These are phyloP conservation scores for Osmozyma mogii DNA, from an alignment of 805 yeast species.

Conservation along the genomic window DNA sequence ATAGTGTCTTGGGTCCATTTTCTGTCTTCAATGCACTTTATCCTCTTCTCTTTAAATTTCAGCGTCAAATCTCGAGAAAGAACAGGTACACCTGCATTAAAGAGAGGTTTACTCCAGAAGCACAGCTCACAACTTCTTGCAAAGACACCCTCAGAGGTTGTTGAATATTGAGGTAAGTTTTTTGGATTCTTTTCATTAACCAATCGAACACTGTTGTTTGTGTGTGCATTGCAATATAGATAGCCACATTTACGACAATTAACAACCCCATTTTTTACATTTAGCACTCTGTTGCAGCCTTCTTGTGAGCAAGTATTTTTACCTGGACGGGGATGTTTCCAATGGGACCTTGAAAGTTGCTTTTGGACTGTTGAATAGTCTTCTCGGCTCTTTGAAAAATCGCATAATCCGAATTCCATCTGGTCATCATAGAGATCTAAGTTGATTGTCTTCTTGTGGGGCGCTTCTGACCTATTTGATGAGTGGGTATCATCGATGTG, in stretches of 20 bases:
- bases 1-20: slow-evolving; percentile 48
- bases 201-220: slow-evolving; percentile 46
- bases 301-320: slow-evolving; percentile 32
- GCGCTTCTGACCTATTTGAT: slow-evolving; percentile 36
- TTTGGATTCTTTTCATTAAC: slow-evolving; percentile 40
- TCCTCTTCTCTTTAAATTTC: slow-evolving; percentile 36
- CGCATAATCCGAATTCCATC: slow-evolving; percentile 27
- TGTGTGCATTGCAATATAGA: slow-evolving; percentile 60
- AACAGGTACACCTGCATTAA: slow-evolving; percentile 36
- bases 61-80: slow-evolving; percentile 36
- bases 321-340: slow-evolving; percentile 42
- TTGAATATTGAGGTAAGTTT: slow-evolving; percentile 26
- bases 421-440: slow-evolving; percentile 44
- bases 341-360: slow-evolving; percentile 43
- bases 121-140: slow-evolving; percentile 69
- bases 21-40: slow-evolving; percentile 35
- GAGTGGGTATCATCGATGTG: slow-evolving; percentile 70
- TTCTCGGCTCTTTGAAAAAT: slow-evolving; percentile 6
- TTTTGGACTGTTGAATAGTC: slow-evolving; percentile 15
- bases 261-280: slow-evolving; percentile 46
- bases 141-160: slow-evolving; percentile 37
- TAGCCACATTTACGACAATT: slow-evolving; percentile 76
- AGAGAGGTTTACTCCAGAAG: slow-evolving; percentile 47
- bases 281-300: slow-evolving; percentile 37
- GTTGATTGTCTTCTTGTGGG: slow-evolving; percentile 29